Percentiles rank a stretch among this genome's conserved stretches.
Conservation (phyloP, 805 yeast genomes). For the Candida maris region DNA sequence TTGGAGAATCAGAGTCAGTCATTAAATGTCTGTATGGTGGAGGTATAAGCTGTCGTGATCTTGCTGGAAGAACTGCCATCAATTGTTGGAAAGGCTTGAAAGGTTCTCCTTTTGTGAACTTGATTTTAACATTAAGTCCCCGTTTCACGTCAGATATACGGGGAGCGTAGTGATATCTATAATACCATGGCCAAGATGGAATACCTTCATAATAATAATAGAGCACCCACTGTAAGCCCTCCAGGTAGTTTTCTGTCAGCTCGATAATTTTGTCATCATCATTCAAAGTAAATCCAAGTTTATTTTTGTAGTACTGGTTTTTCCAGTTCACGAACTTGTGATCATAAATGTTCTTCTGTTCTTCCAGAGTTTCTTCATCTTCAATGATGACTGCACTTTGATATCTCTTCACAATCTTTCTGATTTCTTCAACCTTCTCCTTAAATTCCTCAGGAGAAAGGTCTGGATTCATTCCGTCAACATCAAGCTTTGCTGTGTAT, state of each 20-base stretch:
- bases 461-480: constrained; percentile 68
- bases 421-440: constrained; percentile 47
- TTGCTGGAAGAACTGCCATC: constrained; percentile 95
- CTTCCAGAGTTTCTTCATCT: constrained; percentile 48
- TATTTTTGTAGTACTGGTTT: constrained; percentile 77
- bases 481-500: constrained; percentile 59
- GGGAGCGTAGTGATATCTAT: constrained; percentile 87
- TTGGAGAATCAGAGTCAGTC: constrained; percentile 83
- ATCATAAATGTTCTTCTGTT: constrained; percentile 63
- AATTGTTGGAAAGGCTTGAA: constrained; percentile 92
- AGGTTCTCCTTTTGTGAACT: constrained; percentile 70
- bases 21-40: constrained; percentile 71
- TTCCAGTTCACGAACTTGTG: constrained; percentile 80
- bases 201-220: constrained; percentile 86
- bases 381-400: constrained; percentile 63
- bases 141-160: constrained; percentile 80
- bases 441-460: constrained; percentile 65
- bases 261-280: constrained; percentile 59
- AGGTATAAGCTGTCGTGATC: constrained; percentile 81
- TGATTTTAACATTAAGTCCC: constrained; percentile 64
- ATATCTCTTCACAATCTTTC: constrained; percentile 57
- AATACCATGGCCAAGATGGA: constrained; percentile 96
- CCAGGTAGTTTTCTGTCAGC: constrained; percentile 76
- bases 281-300: constrained; percentile 63
- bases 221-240: constrained; percentile 96